Evolutionary conservation across 331 rosid genomes (phyloP), one percentile per base, ranked within the genome.

Genomic region (Erythrophleum ivorense): DNA sequence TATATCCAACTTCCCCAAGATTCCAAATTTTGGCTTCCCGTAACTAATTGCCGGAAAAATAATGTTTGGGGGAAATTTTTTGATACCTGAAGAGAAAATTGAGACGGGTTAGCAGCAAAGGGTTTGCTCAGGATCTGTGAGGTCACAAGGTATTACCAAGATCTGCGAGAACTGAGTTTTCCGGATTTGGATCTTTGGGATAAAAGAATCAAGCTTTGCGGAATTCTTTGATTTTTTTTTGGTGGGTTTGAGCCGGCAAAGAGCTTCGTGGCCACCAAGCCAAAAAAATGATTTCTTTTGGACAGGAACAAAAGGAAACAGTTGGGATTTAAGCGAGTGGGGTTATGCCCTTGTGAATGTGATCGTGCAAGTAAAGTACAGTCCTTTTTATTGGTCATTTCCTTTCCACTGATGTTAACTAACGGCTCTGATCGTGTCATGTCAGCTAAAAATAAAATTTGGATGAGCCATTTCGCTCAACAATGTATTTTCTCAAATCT

Each of bases 361-460:
- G 74, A 50, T 31, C 40, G 36, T 31, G 69, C 14, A 24, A 58
- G 64, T 5, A n/a, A 11, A n/a, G 36, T 3, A 58, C 18, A 10
- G 13, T 34, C 16, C 70, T 3, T 2, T 67, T 9, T 7, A 48
- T 63, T 53, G 13, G 57, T 38, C 6, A 41, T 43, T 29, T 50
- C 2, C 46, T 31, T 34, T 70, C 38, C 3, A 1, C 2, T 34
- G 34, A 16, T 18, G 49, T 36, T 48, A 21, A 59, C 63, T 15
- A 21, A 70, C 75, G 85, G 74, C 68, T 78, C 54, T 58, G 73
- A 76, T 76, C 78, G 18, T 76, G 85, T 78, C 73, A 57, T 34
- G 57, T 68, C 52, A 46, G 78, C 43, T 9, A 9, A 9, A n/a
- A 3, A 4, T 55, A n/a, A 54, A 21, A 2, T 34, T n/a, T 18